Percentiles rank a stretch among this genome's conserved stretches.
Conservation (phyloP, 345 rosid species). For the Pugionium cornutum region DNA sequence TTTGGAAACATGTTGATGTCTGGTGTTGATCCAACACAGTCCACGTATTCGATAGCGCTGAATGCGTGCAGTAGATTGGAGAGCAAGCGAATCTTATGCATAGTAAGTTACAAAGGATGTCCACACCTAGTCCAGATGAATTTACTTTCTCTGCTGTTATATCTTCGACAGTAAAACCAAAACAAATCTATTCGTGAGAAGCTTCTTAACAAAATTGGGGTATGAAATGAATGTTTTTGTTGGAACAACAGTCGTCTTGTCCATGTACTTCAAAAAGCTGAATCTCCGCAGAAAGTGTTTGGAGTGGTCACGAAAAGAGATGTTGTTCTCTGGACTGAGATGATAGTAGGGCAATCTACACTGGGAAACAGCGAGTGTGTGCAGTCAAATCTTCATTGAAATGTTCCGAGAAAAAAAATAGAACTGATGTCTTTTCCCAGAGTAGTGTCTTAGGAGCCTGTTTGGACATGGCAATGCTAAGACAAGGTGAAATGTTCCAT, state of each 20-base stretch:
- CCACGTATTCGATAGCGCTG: conserved; percentile 69
- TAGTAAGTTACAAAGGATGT: conserved; percentile 43
- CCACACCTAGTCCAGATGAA: conserved; percentile 63
- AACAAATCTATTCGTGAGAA: conserved; percentile 49
- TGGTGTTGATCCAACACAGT: conserved; percentile 57
- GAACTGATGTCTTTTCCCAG: conserved; percentile 64
- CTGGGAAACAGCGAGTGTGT: conserved; percentile 62
- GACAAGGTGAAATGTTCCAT: conserved; percentile 81
- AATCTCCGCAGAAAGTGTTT: conserved; percentile 58
- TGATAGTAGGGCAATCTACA: conserved; percentile 73
- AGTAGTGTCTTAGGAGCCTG: conserved; percentile 77
- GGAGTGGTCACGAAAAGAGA: conserved; percentile 54
- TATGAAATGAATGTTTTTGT: conserved; percentile 55
- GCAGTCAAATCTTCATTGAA: conserved; percentile 47
- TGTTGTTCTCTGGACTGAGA: conserved; percentile 86
- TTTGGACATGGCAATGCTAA: conserved; percentile 66
- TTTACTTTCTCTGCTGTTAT: conserved; percentile 73
- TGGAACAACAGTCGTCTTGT: conserved; percentile 64
- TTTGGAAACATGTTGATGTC: conserved; percentile 55
- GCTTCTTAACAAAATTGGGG: conserved; percentile 60
- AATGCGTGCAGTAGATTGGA: conserved; percentile 66
- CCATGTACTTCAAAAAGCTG: conserved; percentile 68
- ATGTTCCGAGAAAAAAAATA: conserved; percentile 55
- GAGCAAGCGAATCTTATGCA: conserved; percentile 58
- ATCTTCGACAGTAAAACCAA: conserved; percentile 49